Evolutionary conservation across 257 asterid species (phyloP), one percentile per base, ranked within the genome.

Genomic region (Solanum sitiens): DNA sequence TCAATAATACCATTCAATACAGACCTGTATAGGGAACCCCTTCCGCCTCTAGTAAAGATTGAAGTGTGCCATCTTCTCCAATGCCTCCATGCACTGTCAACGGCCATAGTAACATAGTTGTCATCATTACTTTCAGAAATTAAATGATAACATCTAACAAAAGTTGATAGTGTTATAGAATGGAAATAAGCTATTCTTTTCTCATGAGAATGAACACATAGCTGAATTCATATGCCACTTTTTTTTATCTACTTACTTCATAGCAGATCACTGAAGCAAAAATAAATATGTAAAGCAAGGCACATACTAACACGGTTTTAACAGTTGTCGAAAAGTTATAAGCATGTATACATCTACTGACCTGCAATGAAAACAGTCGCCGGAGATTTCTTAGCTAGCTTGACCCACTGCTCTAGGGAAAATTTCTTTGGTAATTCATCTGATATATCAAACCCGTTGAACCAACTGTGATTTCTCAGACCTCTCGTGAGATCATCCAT

Each of bases 61-160:
- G 98, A 88, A 95, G 97, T 25, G 97, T 95, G 35, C 98, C 98
- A 87, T 95, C 97, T 93, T 95, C 98, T 42, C 98, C 98, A 87
- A 95, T 93, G 85, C 98, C 98, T 85, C 98, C 98, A 91, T 95
- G 98, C 89, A 95, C 98, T 95, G 90, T 87, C 86, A 85, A 89
- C 40, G 67, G 87, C 72, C 88, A 89, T 20, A 92, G 39, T 35
- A 71, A 89, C 37, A 86, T 3, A 65, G 63, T 6, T 15, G 67
- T 23, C 67, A 42, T 42, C 35, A 63, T 85, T 47, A 45, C 85
- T 80, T 47, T 18, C 80, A 63, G 87, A 63, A 25, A 85, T 40
- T 80, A 67, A 61, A 84, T 61, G 76, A 67, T 63, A 84, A 85
- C 37, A 67, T 14, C 16, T 85, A 65, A 84, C 11, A 23, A 30